A percentile compares a stretch with the other conserved stretches of the same genome.
phyloP scores from a whole-genome alignment of 345 rosid species.

The Geranium rotundifolium region DNA sequence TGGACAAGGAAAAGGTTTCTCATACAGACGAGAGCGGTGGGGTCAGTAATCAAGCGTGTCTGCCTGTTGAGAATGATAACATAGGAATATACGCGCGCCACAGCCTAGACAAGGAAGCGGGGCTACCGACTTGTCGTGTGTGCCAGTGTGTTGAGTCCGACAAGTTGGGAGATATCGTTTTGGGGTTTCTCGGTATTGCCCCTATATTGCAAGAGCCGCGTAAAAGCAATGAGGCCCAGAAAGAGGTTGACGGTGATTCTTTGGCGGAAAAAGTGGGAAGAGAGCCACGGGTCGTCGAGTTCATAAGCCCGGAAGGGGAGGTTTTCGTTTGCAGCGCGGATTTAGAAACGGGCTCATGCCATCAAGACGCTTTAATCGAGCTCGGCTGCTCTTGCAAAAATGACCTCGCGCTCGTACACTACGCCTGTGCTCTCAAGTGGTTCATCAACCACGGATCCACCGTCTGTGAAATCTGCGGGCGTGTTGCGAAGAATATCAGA shows the following conservation, averaged over 20 bases:
- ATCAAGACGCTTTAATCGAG: slow-evolving; percentile 47
- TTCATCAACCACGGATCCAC: slow-evolving; percentile 93
- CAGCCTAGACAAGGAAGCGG: slow-evolving; percentile 66
- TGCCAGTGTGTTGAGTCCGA: slow-evolving; percentile 95
- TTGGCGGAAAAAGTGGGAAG: slow-evolving; percentile 18
- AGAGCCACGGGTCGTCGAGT: slow-evolving; percentile 48
- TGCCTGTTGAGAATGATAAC: slow-evolving; percentile 33
- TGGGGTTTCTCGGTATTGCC: slow-evolving; percentile 58
- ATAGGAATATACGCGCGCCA: slow-evolving; percentile 23
- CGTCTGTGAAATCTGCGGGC: slow-evolving; percentile 80
- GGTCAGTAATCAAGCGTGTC: slow-evolving; percentile 25
- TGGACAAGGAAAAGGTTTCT: slow-evolving; percentile 53
- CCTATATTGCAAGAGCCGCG: slow-evolving; percentile 34
- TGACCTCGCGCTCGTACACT: slow-evolving; percentile 84
- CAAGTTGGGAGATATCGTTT: slow-evolving; percentile 66
- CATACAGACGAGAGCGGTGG: slow-evolving; percentile 31
- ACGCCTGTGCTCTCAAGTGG: slow-evolving; percentile 95
- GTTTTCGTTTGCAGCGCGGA: slow-evolving; percentile 58
- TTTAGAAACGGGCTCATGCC: slow-evolving; percentile 59
- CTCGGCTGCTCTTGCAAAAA: slow-evolving; percentile 93
- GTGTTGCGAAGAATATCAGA: slow-evolving; percentile 49
- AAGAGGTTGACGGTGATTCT: slow-evolving; percentile 18
- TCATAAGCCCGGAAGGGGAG: slow-evolving; percentile 71
- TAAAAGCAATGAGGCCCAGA: slow-evolving; percentile 26
- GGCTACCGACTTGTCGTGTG: slow-evolving; percentile 69